These are phyloP conservation scores for Coemansia sp. DNA, from an alignment of 192 early-diverging fungal species.

Conservation along the genomic window DNA sequence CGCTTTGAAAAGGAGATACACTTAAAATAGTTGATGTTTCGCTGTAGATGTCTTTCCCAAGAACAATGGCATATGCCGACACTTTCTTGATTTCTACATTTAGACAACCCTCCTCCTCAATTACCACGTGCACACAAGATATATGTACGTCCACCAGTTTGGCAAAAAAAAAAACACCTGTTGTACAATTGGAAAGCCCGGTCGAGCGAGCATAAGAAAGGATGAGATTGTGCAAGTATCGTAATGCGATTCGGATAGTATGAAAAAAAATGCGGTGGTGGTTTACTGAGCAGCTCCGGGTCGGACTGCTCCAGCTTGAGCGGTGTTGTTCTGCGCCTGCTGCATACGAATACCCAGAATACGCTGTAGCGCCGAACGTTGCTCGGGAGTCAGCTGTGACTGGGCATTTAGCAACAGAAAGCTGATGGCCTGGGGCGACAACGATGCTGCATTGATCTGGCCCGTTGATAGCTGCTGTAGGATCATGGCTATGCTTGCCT, in stretches of 20 bases:
- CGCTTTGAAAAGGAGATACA: not conserved
- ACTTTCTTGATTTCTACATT: conserved; percentile 2
- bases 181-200: not conserved
- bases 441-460: conserved; percentile 19
- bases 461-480: conserved; percentile 44
- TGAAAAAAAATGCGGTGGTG: not conserved
- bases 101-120: conserved; percentile 6
- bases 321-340: conserved; percentile 18
- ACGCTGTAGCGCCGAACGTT: conserved; percentile 26
- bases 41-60: not conserved
- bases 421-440: conserved; percentile 33
- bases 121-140: not conserved
- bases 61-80: not conserved
- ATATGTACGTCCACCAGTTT: not conserved
- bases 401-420: conserved; percentile 33
- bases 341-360: conserved; percentile 26
- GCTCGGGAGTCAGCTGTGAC: conserved; percentile 28
- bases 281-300: conserved; percentile 32
- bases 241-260: not conserved
- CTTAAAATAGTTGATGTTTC: not conserved
- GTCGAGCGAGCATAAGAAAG: not conserved
- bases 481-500: conserved; percentile 28
- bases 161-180: not conserved
- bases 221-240: not conserved
- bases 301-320: conserved; percentile 16